These are phyloP conservation scores for Xylariaceae sp. DNA, from an alignment of 2,329 filamentous ascomycete species.

Conservation along the genomic window DNA sequence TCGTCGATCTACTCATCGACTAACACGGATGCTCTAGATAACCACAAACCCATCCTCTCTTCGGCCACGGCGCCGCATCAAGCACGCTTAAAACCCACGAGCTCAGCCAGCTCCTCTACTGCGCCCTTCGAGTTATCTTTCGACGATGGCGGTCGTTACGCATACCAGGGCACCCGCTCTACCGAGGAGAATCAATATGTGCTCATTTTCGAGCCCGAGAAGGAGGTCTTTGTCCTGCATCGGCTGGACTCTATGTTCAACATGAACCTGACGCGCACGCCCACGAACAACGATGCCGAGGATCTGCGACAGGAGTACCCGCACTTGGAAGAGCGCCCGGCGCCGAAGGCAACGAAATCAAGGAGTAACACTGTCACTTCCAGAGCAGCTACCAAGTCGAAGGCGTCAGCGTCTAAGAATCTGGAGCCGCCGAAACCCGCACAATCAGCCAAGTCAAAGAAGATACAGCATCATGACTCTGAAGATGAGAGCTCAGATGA, in stretches of 20 bases:
- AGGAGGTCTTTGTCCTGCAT: constrained; percentile 76
- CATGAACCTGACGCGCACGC: constrained; percentile 75
- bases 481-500: constrained; percentile 51
- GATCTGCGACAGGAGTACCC: constrained; percentile 62
- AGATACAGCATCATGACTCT: constrained; percentile 28
- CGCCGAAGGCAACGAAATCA: constrained; percentile 19
- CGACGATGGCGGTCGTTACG: constrained; percentile 53
- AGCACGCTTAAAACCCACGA: constrained; percentile 48
- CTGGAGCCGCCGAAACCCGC: constrained; percentile 17
- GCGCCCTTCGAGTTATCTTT: constrained; percentile 51
- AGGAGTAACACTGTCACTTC: constrained; percentile 12
- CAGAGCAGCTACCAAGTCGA: constrained; percentile 26
- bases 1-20: neutral
- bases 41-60: constrained; percentile 53
- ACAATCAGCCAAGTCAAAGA: constrained; percentile 19
- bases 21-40: constrained; percentile 42
- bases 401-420: constrained; percentile 25
- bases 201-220: constrained; percentile 69
- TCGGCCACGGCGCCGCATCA: constrained; percentile 44
- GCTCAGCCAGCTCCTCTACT: constrained; percentile 37
- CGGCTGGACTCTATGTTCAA: constrained; percentile 75
- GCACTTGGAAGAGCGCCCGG: constrained; percentile 48
- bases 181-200: constrained; percentile 55
- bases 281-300: constrained; percentile 57
- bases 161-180: constrained; percentile 55